A percentile compares a stretch with the other conserved stretches of the same genome.
phyloP scores from a whole-genome alignment of 2,329 filamentous ascomycete species.

The Amylocarpus encephaloides region DNA sequence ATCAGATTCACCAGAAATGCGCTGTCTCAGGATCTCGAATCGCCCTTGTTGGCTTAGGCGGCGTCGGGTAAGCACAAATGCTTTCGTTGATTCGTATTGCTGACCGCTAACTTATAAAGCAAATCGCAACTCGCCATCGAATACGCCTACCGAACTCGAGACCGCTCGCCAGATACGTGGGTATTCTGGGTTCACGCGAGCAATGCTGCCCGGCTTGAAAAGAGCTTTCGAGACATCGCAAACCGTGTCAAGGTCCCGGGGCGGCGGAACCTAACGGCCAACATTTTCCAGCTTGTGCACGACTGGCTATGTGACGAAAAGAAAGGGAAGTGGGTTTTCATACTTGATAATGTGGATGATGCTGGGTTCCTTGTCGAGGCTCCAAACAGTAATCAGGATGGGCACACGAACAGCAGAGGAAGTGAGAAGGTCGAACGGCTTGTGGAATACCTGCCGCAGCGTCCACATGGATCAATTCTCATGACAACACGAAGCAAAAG shows the following conservation, averaged over 20 bases:
- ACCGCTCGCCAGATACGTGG: constrained; percentile 26
- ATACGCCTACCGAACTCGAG: constrained; percentile 26
- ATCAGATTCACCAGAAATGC: constrained; percentile 27
- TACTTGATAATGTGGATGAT: constrained; percentile 37
- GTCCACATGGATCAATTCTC: constrained; percentile 20
- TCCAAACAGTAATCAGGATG: constrained; percentile 9
- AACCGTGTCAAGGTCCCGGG: constrained; percentile 28
- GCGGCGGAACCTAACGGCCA: constrained; percentile 26
- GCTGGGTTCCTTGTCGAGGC: constrained; percentile 17
- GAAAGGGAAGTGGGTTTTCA: constrained; percentile 31
- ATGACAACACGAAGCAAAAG: constrained; percentile 23
- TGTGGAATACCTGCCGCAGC: constrained; percentile 18
- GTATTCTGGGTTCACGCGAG: constrained; percentile 36
- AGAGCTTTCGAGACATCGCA: constrained; percentile 33
- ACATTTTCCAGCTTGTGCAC: constrained; percentile 32
- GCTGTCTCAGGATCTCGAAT: constrained; percentile 14
- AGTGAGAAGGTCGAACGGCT: constrained; percentile 12
- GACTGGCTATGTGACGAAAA: constrained; percentile 26
- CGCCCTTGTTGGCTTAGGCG: constrained; percentile 21
- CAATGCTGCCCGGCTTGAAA: constrained; percentile 31
- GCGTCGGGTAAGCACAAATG: constrained; percentile 16
- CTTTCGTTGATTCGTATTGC: constrained; percentile 5
- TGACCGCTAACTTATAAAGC: constrained; percentile 7
- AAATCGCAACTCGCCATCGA: constrained; percentile 36
- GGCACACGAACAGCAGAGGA: constrained; percentile 10